Conservation (phyloP, 176 grass and related monocot species). For the Poa pratensis region DNA sequence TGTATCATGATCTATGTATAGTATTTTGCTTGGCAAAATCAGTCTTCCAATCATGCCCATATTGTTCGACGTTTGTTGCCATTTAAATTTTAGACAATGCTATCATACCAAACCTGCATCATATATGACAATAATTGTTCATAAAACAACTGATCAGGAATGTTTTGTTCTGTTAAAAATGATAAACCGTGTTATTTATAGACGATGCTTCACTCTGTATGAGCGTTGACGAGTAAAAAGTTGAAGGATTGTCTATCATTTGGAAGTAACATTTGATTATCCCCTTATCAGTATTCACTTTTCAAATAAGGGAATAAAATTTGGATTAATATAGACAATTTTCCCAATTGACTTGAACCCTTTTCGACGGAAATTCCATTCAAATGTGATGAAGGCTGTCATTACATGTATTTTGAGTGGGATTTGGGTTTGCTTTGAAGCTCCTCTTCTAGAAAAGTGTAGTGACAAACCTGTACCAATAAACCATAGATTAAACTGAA, state of each 20-base stretch:
- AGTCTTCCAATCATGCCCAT: background rate
- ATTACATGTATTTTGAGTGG: background rate
- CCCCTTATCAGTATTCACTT: background rate
- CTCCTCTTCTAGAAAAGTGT: background rate
- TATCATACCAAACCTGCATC: background rate
- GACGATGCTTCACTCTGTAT: background rate
- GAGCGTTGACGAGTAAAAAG: background rate
- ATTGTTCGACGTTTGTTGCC: background rate
- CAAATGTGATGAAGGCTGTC: background rate
- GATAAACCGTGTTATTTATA: background rate
- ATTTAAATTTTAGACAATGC: background rate
- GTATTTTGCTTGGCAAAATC: background rate
- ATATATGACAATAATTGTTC: background rate
- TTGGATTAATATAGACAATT: background rate
- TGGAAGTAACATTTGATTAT: background rate
- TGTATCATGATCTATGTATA: too few relatives aligned
- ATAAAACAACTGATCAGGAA: background rate
- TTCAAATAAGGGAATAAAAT: slow-evolving; percentile 12
- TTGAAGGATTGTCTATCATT: background rate
- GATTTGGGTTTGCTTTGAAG: background rate
- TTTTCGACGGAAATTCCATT: slow-evolving; percentile 7
- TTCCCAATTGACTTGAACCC: background rate
- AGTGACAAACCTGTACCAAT: background rate
- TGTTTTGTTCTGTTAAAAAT: slow-evolving; percentile 1
- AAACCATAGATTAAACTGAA: background rate